Evolutionary conservation across 257 asterid species (phyloP), one percentile per base, ranked within the genome.

Genomic region (Buddleja alternifolia): DNA sequence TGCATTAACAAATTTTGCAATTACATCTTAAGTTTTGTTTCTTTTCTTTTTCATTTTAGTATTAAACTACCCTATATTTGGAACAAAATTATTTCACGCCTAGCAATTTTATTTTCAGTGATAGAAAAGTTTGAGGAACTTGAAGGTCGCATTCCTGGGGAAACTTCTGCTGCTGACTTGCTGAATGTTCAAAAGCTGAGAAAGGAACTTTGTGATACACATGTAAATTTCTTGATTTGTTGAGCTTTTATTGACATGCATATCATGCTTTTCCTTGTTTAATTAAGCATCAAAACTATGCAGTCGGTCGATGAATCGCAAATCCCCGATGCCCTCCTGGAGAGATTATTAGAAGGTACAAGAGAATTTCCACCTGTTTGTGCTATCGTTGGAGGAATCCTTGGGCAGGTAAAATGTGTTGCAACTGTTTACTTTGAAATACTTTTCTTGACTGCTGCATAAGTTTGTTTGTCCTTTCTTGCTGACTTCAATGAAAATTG

Each of bases 281-380:
- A 44, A 48, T 47, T 48, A 34, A 70, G 10, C 40, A 11, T 67
- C 42, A 57, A 46, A 9, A 24, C 48, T 63, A 12, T 79, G 79
- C 87, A 94, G 99, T 83, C 85, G 8, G 17, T 80, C 16, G 71
- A 75, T 36, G 96, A 85, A 78, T 83, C 97, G 52, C 89, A 76
- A 67, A 84, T 94, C 66, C 90, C 97, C 0, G 97, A 94, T 79
- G 70, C 86, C 66, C 93, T 94, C 36, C 81, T 94, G 7, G 79
- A 74, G 81, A 86, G 97, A 73, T 70, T 94, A 80, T 64, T 89
- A 51, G 87, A 85, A 51, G 88, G 95, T 41, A 70, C 73, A 73
- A 73, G 55, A 34, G 99, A 94, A 75, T 94, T 94, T 67, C 97
- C 99, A 41, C 99, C 99, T 0, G 97, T 89, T 37, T 89, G 97